Evolutionary conservation across 78 protist species (phyloP).

Genomic region (Andalucia godoyi): DNA sequence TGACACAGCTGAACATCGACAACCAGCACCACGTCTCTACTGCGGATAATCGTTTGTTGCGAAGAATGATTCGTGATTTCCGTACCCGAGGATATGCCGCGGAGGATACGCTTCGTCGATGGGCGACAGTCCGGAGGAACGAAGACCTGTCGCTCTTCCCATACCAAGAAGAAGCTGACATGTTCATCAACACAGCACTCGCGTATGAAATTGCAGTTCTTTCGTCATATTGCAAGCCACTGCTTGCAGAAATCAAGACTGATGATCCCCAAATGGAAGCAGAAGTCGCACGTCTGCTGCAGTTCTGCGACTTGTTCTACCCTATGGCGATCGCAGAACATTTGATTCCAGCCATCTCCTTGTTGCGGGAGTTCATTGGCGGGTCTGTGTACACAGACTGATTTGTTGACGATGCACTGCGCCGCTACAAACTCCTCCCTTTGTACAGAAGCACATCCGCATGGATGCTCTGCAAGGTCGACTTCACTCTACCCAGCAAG

Average conservation of each 20-base stretch:
- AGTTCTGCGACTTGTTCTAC: conserved; percentile 7
- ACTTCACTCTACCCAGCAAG: too few species aligned
- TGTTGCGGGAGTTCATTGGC: conserved; percentile 46
- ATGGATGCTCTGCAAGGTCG: too few species aligned
- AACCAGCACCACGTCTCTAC: conserved; percentile 24
- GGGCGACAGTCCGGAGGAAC: conserved; percentile 27
- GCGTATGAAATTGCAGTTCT: conserved; percentile 29
- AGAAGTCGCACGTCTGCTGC: neutral
- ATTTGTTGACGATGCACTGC: too few species aligned
- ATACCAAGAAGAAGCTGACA: conserved; percentile 20
- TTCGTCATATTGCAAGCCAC: neutral
- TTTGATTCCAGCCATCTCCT: neutral
- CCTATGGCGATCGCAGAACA: neutral
- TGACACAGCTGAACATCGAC: conserved; percentile 37
- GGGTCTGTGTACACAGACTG: too few species aligned
- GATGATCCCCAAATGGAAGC: neutral
- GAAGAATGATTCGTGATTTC: conserved; percentile 33
- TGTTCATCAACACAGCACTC: conserved; percentile 26
- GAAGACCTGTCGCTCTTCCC: conserved; percentile 38
- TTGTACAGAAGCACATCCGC: too few species aligned
- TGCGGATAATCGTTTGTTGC: conserved; percentile 14
- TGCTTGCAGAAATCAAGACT: conserved; percentile 7
- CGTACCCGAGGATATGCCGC: conserved; percentile 22
- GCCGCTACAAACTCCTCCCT: too few species aligned
- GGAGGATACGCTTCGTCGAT: conserved; percentile 3